phyloP scores from a whole-genome alignment of 2,329 filamentous ascomycete genomes.

The Cladosporium sp. region DNA sequence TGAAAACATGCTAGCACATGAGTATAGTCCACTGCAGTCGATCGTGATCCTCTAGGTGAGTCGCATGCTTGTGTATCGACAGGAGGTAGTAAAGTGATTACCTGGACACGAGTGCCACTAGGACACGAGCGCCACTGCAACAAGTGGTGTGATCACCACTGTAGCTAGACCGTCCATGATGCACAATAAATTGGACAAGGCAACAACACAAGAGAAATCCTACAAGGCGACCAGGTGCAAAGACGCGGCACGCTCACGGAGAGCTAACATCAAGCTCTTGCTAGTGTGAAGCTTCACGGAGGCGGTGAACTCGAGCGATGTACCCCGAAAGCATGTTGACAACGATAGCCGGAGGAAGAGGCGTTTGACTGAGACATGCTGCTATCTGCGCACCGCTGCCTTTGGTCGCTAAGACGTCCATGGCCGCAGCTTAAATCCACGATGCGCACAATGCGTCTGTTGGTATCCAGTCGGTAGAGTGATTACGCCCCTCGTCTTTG shows the following conservation, averaged over 20 bases:
- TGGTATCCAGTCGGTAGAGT: background rate
- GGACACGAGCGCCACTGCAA: too few relatives aligned
- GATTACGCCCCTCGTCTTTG: too few relatives aligned
- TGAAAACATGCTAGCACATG: too few relatives aligned
- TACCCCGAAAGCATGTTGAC: background rate
- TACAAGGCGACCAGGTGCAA: background rate
- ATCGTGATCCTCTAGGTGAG: too few relatives aligned
- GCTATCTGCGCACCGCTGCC: background rate
- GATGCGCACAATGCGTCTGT: background rate
- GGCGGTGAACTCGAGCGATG: background rate
- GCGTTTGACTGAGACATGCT: background rate
- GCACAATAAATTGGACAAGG: background rate
- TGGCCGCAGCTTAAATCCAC: background rate
- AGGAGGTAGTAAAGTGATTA: too few relatives aligned
- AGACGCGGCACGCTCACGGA: background rate
- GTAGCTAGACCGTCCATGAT: background rate
- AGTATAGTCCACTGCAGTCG: too few relatives aligned
- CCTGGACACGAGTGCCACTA: too few relatives aligned
- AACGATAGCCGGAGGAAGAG: background rate
- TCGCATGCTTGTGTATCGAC: too few relatives aligned
- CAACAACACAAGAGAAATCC: background rate
- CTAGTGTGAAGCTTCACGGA: background rate
- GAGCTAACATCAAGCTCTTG: background rate
- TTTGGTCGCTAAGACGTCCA: too few relatives aligned
- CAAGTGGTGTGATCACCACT: too few relatives aligned